These are phyloP conservation scores for Baorangia bicolor DNA, from an alignment of 768 basidiomycete species.

Conservation along the genomic window DNA sequence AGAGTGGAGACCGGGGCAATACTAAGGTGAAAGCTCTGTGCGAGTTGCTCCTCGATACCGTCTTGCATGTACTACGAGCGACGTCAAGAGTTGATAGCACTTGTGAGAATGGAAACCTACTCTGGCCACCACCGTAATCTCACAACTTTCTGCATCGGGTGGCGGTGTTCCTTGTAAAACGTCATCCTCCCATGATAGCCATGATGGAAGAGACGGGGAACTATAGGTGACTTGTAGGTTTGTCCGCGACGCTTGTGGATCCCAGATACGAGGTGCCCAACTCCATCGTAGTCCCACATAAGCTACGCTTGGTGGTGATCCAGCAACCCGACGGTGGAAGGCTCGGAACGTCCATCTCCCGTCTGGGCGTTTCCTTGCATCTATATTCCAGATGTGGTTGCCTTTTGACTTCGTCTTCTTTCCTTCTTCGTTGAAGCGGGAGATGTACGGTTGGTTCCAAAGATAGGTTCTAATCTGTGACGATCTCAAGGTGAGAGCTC, in stretches of 20 bases:
- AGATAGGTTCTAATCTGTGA: conserved; percentile 87
- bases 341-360: conserved; percentile 85
- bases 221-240: conserved; percentile 77
- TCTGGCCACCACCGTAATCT: conserved; percentile 73
- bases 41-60: conserved; percentile 67
- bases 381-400: conserved; percentile 99
- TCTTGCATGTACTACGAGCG: conserved; percentile 55
- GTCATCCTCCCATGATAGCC: conserved; percentile 88
- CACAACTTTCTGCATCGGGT: conserved; percentile 70
- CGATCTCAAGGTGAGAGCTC: conserved; percentile 23
- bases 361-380: conserved; percentile 80
- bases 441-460: conserved; percentile 92
- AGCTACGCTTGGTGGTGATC: conserved; percentile 76
- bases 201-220: conserved; percentile 79
- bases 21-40: conserved; percentile 65
- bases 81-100: conserved; percentile 10
- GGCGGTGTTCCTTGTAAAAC: conserved; percentile 79
- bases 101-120: conserved; percentile 41
- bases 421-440: conserved; percentile 97
- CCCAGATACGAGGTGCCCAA: conserved; percentile 95
- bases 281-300: conserved; percentile 79
- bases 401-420: conserved; percentile 99
- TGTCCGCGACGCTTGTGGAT: conserved; percentile 86
- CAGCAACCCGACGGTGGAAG: conserved; percentile 86
- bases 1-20: conserved; percentile 66